Evolutionary conservation across 805 yeast species (phyloP).

Genomic region (Saturnispora besseyi): DNA sequence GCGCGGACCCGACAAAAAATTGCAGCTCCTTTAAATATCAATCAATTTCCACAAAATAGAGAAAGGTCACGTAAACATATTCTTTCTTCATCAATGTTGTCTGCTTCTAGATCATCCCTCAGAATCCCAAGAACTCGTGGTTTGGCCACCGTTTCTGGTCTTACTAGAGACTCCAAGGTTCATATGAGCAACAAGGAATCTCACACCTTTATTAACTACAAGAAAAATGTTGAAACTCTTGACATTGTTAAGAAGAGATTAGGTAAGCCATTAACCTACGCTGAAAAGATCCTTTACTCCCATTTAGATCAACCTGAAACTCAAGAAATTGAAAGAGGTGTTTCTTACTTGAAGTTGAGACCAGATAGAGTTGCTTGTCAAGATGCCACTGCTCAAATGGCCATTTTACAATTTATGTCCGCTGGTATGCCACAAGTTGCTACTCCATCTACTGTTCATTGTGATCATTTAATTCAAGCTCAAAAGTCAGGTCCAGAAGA

Average conservation of each 20-base stretch:
- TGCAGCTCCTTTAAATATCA: not conserved
- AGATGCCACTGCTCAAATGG: conserved; percentile 99
- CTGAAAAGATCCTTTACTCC: conserved; percentile 90
- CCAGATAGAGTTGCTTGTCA: conserved; percentile 99
- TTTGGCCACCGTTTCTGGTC: conserved; percentile 41
- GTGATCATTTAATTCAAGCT: conserved; percentile 97
- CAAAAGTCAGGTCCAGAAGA: conserved; percentile 86
- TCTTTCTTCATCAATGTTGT: conserved; percentile 19
- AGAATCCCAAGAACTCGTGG: conserved; percentile 33
- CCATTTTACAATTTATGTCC: conserved; percentile 96
- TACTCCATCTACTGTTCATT: conserved; percentile 93
- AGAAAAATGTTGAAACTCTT: conserved; percentile 81
- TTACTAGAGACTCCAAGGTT: conserved; percentile 48
- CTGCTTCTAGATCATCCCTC: conserved; percentile 23
- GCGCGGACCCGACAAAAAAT: conserved; percentile 4
- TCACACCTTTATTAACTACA: conserved; percentile 83
- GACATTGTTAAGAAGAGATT: conserved; percentile 68
- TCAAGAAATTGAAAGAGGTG: conserved; percentile 65
- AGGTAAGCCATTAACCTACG: conserved; percentile 77
- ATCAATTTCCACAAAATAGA: not conserved
- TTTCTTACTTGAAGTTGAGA: conserved; percentile 79
- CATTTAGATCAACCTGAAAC: conserved; percentile 88
- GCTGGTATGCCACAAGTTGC: conserved; percentile 82
- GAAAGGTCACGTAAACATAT: not conserved
- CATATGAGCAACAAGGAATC: conserved; percentile 54